Evolutionary conservation across 2,329 filamentous ascomycete species (phyloP), one percentile per base, ranked within the genome.

Genomic region (Sporothrix mexicana): DNA sequence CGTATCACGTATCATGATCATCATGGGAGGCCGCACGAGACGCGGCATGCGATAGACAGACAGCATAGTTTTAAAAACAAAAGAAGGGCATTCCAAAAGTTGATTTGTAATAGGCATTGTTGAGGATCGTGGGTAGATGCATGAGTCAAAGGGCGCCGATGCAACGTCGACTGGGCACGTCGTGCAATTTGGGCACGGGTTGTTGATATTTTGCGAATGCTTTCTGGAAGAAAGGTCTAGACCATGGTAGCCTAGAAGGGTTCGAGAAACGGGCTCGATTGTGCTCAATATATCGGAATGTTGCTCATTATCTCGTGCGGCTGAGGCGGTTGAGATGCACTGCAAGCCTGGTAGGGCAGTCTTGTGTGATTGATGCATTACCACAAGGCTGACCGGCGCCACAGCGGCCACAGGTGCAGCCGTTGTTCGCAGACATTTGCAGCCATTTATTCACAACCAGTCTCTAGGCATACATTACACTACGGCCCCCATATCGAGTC

Each of bases 361-460:
- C 55, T 36, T 59, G 12, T 30, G n/a, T 9, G 25, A 59, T 36
- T 59, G 55, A 36, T 36, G 30, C n/a, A n/a, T n/a, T 59, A 9
- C 23, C n/a, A 61, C 30, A 62, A 62, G 30, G 57, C 57, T 62
- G 57, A 43, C 36, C 17, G 57, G 20, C 30, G 36, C 30, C 57
- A 43, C 57, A 62, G 20, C 30, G 30, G 30, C n/a, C n/a, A n/a
- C n/a, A n/a, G n/a, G n/a, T n/a, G n/a, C n/a, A n/a, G n/a, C n/a
- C n/a, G n/a, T n/a, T n/a, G n/a, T n/a, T n/a, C n/a, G n/a, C n/a
- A n/a, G n/a, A n/a, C n/a, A n/a, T n/a, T n/a, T n/a, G n/a, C n/a
- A n/a, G n/a, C n/a, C n/a, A n/a, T n/a, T n/a, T n/a, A n/a, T n/a
- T n/a, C n/a, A n/a, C n/a, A n/a, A n/a, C n/a, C n/a, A n/a, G n/a